These are phyloP conservation scores for Retiboletus flavoniger DNA, from an alignment of 1,284 basidiomycete species.

Conservation along the genomic window DNA sequence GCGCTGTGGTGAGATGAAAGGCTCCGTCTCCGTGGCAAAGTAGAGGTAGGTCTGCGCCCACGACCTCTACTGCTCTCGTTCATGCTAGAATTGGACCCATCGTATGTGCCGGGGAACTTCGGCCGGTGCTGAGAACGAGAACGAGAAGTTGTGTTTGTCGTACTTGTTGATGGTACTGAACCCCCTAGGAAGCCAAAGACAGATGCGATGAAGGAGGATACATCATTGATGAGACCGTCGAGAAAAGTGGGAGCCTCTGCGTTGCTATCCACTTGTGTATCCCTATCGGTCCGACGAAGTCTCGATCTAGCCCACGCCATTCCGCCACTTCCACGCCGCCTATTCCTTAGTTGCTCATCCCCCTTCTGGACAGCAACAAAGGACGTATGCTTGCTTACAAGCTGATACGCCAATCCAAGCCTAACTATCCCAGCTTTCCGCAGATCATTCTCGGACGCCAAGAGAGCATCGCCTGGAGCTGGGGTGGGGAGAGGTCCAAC, in stretches of 20 bases:
- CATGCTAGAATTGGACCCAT: constrained; percentile 5
- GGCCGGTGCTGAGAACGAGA: constrained; percentile 9
- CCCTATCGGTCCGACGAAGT: neutral
- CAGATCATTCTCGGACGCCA: constrained; percentile 35
- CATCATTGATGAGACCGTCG: constrained; percentile 16
- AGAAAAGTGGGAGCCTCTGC: constrained; percentile 16
- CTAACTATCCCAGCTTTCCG: constrained; percentile 46
- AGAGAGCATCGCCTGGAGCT: constrained; percentile 18
- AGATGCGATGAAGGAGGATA: constrained; percentile 19
- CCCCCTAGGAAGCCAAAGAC: constrained; percentile 13
- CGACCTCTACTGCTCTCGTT: constrained; percentile 7
- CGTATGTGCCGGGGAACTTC: constrained; percentile 16
- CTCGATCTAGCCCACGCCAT: constrained; percentile 21
- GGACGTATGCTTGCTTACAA: constrained; percentile 52
- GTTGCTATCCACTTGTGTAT: neutral
- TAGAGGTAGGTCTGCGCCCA: neutral
- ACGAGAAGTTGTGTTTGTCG: neutral
- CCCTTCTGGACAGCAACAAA: constrained; percentile 52
- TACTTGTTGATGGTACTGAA: neutral
- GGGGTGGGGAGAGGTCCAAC: constrained; percentile 32
- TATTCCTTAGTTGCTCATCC: constrained; percentile 11
- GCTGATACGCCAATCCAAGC: constrained; percentile 51
- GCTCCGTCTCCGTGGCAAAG: constrained; percentile 2
- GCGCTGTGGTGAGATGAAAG: constrained; percentile 32
- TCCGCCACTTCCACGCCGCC: neutral